A percentile compares a stretch with the other conserved stretches of the same genome.
Conservation (phyloP, 2,329 filamentous ascomycete genomes). For the Paecilomyces sp. region DNA sequence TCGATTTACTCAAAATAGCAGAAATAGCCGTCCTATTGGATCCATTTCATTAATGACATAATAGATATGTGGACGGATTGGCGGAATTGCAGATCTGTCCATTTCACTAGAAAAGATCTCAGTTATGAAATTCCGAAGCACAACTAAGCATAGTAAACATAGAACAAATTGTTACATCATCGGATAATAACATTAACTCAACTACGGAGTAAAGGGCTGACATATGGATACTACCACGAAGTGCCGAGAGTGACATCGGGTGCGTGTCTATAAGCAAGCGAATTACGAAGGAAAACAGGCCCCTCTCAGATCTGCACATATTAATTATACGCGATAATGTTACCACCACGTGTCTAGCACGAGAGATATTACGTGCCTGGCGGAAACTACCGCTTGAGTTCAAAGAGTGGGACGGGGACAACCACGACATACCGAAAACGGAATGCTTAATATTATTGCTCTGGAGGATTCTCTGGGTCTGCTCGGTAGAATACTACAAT, state of each 20-base stretch:
- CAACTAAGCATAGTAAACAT: no score
- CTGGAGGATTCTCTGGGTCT: neutral
- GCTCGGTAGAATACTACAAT: neutral
- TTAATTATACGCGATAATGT: neutral
- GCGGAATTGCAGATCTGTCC: no score
- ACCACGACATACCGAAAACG: neutral
- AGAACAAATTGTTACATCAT: no score
- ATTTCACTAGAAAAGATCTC: no score
- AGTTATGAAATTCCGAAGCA: no score
- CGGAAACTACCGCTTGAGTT: neutral
- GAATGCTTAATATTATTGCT: neutral
- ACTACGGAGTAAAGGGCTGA: no score
- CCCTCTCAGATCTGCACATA: neutral
- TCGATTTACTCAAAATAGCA: no score
- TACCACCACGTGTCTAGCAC: neutral
- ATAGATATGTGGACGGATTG: no score
- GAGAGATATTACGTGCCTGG: neutral
- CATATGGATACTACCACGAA: no score
- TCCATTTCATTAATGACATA: no score
- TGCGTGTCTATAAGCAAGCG: neutral
- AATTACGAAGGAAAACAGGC: neutral
- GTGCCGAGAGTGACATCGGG: neutral
- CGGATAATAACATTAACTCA: no score
- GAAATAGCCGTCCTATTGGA: no score
- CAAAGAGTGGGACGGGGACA: neutral